Percentiles rank a stretch among this genome's conserved stretches.
Conservation (phyloP, 2,329 filamentous ascomycete species). For the Trichoderma aggressivum region DNA sequence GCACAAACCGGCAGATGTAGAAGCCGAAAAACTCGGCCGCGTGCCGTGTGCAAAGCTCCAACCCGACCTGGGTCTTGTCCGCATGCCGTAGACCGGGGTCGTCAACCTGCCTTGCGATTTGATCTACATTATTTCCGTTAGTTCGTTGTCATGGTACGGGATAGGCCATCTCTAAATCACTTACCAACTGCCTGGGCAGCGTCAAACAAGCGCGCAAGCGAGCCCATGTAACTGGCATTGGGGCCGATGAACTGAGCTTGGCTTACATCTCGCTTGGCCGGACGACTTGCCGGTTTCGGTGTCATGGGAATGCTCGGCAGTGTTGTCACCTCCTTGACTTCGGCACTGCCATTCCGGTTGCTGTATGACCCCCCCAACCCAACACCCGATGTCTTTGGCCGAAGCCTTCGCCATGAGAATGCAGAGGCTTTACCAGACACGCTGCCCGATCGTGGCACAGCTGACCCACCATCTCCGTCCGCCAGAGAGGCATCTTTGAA, state of each 20-base stretch:
- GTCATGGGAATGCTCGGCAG: slow-evolving; percentile 79
- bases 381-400: slow-evolving; percentile 80
- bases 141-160: background rate
- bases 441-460: slow-evolving; percentile 54
- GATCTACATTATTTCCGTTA: slow-evolving; percentile 56
- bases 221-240: slow-evolving; percentile 86
- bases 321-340: slow-evolving; percentile 42
- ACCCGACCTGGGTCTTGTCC: slow-evolving; percentile 88
- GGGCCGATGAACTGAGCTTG: slow-evolving; percentile 74
- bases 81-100: slow-evolving; percentile 89
- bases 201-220: slow-evolving; percentile 86
- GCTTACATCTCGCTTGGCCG: slow-evolving; percentile 67
- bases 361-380: slow-evolving; percentile 51
- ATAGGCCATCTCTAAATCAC: slow-evolving; percentile 28
- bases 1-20: slow-evolving; percentile 92
- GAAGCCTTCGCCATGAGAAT: slow-evolving; percentile 84
- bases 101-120: slow-evolving; percentile 93
- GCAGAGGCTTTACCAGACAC: slow-evolving; percentile 64
- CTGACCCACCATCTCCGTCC: slow-evolving; percentile 43
- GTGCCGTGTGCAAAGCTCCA: slow-evolving; percentile 89
- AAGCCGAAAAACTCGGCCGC: slow-evolving; percentile 98
- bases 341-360: slow-evolving; percentile 25
- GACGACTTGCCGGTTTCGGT: slow-evolving; percentile 58
- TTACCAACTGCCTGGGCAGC: slow-evolving; percentile 88
- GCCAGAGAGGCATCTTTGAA: slow-evolving; percentile 65